Conservation (phyloP, 2,329 filamentous ascomycete species). For the Alternaria tenuissima region DNA sequence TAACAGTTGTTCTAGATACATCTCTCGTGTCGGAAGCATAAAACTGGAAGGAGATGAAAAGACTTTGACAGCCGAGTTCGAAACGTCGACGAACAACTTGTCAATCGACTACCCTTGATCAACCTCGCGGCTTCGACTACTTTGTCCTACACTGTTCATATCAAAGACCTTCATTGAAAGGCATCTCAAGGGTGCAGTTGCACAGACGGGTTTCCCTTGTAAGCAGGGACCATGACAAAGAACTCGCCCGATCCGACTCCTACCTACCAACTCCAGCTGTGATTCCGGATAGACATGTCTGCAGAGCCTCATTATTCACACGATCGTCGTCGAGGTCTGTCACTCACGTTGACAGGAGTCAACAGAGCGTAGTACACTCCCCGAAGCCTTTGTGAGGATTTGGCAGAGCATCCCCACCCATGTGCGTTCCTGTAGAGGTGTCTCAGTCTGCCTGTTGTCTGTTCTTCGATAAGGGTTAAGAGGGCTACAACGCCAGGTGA, state of each 20-base stretch:
- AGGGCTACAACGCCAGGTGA: not conserved
- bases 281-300: not conserved
- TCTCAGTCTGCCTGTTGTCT: not conserved
- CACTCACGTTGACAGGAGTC: not conserved
- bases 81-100: not conserved
- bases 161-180: too few relatives aligned
- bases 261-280: not conserved
- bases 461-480: not conserved
- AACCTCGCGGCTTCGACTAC: not conserved
- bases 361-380: not conserved
- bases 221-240: not conserved
- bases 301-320: not conserved
- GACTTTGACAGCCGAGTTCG: constrained; percentile 19
- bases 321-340: not conserved
- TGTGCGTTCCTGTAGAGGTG: not conserved
- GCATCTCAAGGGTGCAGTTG: not conserved
- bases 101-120: constrained; percentile 12
- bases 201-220: not conserved
- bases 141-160: not conserved
- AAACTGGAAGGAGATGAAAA: constrained; percentile 36
- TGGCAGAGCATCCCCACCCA: not conserved
- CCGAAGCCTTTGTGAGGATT: not conserved
- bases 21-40: constrained; percentile 19
- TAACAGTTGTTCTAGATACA: constrained; percentile 19
- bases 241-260: not conserved